A percentile compares a stretch with the other conserved stretches of the same genome.
These are phyloP conservation scores for Rhizoctonia solani DNA, from an alignment of 1,284 basidiomycete genomes.

Conservation along the genomic window DNA sequence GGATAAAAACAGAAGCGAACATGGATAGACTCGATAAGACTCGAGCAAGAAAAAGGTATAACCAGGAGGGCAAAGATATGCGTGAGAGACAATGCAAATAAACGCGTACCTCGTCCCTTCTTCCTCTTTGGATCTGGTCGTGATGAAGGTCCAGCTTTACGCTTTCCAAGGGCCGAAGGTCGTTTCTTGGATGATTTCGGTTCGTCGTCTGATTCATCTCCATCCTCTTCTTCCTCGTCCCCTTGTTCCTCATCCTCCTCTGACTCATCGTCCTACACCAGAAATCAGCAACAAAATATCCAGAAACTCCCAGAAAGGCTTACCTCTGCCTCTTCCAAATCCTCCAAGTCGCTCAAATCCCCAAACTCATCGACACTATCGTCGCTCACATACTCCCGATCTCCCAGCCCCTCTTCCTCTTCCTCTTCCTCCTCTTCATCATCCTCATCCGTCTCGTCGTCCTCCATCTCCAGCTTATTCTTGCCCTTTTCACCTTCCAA, in stretches of 20 bases:
- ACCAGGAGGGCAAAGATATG: too few relatives aligned
- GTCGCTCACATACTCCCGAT: constrained; percentile 45
- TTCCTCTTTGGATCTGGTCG: constrained; percentile 57
- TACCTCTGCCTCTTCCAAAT: constrained; percentile 50
- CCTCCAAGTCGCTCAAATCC: constrained; percentile 60
- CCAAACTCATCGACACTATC: constrained; percentile 59
- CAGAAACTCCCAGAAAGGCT: neutral
- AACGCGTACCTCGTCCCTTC: constrained; percentile 64
- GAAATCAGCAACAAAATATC: neutral
- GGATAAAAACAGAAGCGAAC: constrained; percentile 23
- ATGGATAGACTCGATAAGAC: too few relatives aligned
- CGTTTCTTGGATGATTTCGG: constrained; percentile 45
- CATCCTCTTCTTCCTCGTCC: constrained; percentile 48
- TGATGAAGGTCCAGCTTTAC: constrained; percentile 57
- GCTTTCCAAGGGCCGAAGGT: constrained; percentile 60
- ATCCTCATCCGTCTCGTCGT: constrained; percentile 39
- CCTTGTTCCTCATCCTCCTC: constrained; percentile 46
- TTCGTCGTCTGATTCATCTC: constrained; percentile 46
- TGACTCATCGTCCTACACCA: constrained; percentile 37
- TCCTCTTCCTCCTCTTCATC: constrained; percentile 63
- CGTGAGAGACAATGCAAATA: too few relatives aligned
- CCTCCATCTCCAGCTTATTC: constrained; percentile 51
- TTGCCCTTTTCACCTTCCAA: constrained; percentile 76
- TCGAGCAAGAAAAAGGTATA: too few relatives aligned
- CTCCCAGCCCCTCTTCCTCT: constrained; percentile 59